Evolutionary conservation across 768 basidiomycete genomes (phyloP), one percentile per base, ranked within the genome.

Genomic region (Dacryopinax spathularia): DNA sequence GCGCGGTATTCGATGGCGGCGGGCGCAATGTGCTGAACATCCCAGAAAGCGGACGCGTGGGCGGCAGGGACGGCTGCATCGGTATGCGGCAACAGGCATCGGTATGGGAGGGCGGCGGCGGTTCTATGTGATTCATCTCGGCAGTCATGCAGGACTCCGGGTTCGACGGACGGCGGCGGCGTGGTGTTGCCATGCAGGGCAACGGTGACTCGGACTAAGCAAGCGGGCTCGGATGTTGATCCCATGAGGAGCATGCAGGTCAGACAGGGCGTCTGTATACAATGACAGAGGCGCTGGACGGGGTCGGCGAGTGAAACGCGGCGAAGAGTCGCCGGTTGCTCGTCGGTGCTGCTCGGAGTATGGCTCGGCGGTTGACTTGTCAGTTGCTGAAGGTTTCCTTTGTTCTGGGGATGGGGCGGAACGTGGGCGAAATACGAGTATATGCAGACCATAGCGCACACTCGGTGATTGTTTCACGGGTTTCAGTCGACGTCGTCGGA

Each of bases 161-260:
- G 48, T 56, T 56, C 48, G 25, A 29, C 48, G 48, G 48, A 56
- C 48, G 48, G 48, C 48, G 48, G 48, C 48, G 48, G 48, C 48
- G 25, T 56, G 22, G 29, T 25, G 20, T 56, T 44, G 48, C 48
- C 48, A 56, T 56, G 48, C 48, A 56, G 48, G 48, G 48, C 48
- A 56, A 29, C 13, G 25, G 10, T n/a, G 25, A 56, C 48, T 56
- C 9, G 5, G 3, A 6, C 6, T 56, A 56, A 20, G 48, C 48
- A 56, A 56, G n/a, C 36, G 48, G 31, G 15, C 25, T 13, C 3
- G 25, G 48, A 56, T 25, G 7, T n/a, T n/a, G n/a, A n/a, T n/a
- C n/a, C n/a, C n/a, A n/a, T 56, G 48, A 56, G 25, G 25, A 56
- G 25, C 48, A 5, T 56, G 39, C 39, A 18, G 18, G 48, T 56